Percentiles rank a stretch among this genome's conserved stretches.
phyloP scores from a whole-genome alignment of 2,329 filamentous ascomycete species.

The Byssoonygena ceratinophila region DNA sequence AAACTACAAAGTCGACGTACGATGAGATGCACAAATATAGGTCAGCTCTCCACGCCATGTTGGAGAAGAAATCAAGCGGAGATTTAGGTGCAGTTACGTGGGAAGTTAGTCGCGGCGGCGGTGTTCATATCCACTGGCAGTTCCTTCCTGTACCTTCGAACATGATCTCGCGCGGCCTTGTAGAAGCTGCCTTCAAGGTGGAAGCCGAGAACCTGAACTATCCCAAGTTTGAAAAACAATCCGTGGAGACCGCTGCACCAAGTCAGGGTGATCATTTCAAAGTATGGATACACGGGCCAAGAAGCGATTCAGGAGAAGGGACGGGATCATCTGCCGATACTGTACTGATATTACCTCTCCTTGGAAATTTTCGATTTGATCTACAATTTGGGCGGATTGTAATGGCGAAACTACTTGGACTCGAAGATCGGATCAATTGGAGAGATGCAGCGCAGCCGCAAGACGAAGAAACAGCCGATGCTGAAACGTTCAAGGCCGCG shows the following conservation, averaged over 20 bases:
- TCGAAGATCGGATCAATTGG: constrained; percentile 76
- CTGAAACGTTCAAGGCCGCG: constrained; percentile 63
- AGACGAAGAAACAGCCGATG: constrained; percentile 69
- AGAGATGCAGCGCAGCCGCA: constrained; percentile 67
- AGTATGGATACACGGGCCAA: constrained; percentile 61
- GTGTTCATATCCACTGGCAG: constrained; percentile 91
- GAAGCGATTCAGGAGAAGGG: constrained; percentile 6
- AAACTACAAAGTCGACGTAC: constrained; percentile 50
- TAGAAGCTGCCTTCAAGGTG: constrained; percentile 80
- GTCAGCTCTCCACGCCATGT: constrained; percentile 65
- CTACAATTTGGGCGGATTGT: constrained; percentile 82
- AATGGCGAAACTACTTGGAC: constrained; percentile 70
- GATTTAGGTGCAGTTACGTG: constrained; percentile 76
- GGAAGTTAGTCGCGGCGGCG: constrained; percentile 73
- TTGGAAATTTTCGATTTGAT: constrained; percentile 66
- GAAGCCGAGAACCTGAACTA: constrained; percentile 67
- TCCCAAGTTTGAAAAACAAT: constrained; percentile 40
- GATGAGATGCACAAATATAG: constrained; percentile 78
- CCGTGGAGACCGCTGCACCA: constrained; percentile 32
- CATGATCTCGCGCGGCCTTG: constrained; percentile 59
- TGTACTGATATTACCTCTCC: constrained; percentile 63
- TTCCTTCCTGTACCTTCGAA: constrained; percentile 65
- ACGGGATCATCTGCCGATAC: constrained; percentile 46
- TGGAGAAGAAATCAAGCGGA: constrained; percentile 39
- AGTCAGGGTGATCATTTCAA: constrained; percentile 59